A percentile compares a stretch with the other conserved stretches of the same genome.
Evolutionary conservation across 345 rosid genomes (phyloP).

Genomic region (Nasturtium officinale): DNA sequence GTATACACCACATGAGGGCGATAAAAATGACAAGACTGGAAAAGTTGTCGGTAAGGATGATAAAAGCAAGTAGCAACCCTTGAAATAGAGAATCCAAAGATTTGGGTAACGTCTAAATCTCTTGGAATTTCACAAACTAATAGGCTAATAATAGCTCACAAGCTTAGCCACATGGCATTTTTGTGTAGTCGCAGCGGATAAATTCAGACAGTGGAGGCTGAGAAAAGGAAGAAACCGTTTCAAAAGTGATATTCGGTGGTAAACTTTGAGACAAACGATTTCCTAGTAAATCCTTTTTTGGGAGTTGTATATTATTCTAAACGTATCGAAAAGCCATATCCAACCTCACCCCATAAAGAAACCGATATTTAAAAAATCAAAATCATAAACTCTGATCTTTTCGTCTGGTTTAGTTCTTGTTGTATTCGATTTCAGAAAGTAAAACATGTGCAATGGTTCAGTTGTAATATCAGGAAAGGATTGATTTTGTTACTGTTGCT

Average conservation of each 20-base stretch:
- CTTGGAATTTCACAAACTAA: not conserved
- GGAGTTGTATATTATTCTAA: slow-evolving; percentile 32
- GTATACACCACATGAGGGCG: slow-evolving; percentile 68
- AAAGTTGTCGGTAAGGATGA: slow-evolving; percentile 43
- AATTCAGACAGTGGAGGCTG: slow-evolving; percentile 1
- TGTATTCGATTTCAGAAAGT: slow-evolving; percentile 19
- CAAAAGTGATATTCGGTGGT: slow-evolving; percentile 10
- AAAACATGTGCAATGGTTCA: slow-evolving; percentile 21
- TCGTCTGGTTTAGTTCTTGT: slow-evolving; percentile 10
- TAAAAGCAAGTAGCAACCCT: slow-evolving; percentile 26
- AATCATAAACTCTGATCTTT: not conserved
- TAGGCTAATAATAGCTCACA: not conserved
- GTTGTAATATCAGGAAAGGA: slow-evolving; percentile 21
- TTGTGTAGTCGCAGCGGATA: slow-evolving; percentile 14
- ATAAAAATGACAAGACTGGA: slow-evolving; percentile 51
- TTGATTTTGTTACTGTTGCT: slow-evolving; percentile 34
- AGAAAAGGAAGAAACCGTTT: slow-evolving; percentile 28
- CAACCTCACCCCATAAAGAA: not conserved
- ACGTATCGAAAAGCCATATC: slow-evolving; percentile 28
- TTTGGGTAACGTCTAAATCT: slow-evolving; percentile 32
- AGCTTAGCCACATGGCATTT: slow-evolving; percentile 19
- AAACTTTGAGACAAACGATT: slow-evolving; percentile 3
- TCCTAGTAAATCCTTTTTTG: slow-evolving; percentile 9
- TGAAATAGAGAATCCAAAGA: slow-evolving; percentile 11
- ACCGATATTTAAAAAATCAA: not conserved